phyloP scores from a whole-genome alignment of 169 alveolate genomes.

The Babesia ovata region DNA sequence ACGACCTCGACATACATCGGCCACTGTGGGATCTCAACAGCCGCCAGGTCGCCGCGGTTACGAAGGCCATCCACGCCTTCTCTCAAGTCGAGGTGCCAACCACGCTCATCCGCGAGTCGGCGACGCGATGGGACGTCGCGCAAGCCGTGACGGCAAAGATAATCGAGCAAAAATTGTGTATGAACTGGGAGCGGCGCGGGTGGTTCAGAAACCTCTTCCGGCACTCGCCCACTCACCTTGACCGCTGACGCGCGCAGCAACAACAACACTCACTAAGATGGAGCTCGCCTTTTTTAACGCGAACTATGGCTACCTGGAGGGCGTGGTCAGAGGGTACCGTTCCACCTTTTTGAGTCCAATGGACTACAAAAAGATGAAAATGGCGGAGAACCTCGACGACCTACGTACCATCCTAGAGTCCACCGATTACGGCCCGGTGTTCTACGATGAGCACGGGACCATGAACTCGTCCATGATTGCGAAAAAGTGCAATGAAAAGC shows the following conservation, averaged over 20 bases:
- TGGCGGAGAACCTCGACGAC: slow-evolving; percentile 88
- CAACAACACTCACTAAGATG: slow-evolving; percentile 71
- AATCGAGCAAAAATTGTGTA: slow-evolving; percentile 34
- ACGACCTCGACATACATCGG: slow-evolving; percentile 52
- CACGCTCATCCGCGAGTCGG: slow-evolving; percentile 55
- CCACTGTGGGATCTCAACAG: slow-evolving; percentile 70
- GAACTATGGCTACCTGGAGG: slow-evolving; percentile 97
- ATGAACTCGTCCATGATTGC: slow-evolving; percentile 89
- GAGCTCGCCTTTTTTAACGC: slow-evolving; percentile 92
- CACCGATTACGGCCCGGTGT: slow-evolving; percentile 94
- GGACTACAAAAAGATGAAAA: slow-evolving; percentile 87
- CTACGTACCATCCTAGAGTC: slow-evolving; percentile 93
- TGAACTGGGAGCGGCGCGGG: slow-evolving; percentile 35
- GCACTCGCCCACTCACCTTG: slow-evolving; percentile 59
- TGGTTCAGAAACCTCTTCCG: slow-evolving; percentile 68
- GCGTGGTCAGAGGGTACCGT: slow-evolving; percentile 94
- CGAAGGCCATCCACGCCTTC: slow-evolving; percentile 42
- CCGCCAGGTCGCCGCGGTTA: slow-evolving; percentile 35
- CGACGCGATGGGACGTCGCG: slow-evolving; percentile 50
- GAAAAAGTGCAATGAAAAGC: slow-evolving; percentile 91
- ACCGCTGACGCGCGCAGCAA: slow-evolving; percentile 25
- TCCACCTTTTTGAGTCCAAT: slow-evolving; percentile 93
- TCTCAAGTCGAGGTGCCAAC: slow-evolving; percentile 41
- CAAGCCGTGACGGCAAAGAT: slow-evolving; percentile 27
- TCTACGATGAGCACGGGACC: slow-evolving; percentile 93